Evolutionary conservation across 345 rosid species (phyloP).

Genomic region (Brassica napus): DNA sequence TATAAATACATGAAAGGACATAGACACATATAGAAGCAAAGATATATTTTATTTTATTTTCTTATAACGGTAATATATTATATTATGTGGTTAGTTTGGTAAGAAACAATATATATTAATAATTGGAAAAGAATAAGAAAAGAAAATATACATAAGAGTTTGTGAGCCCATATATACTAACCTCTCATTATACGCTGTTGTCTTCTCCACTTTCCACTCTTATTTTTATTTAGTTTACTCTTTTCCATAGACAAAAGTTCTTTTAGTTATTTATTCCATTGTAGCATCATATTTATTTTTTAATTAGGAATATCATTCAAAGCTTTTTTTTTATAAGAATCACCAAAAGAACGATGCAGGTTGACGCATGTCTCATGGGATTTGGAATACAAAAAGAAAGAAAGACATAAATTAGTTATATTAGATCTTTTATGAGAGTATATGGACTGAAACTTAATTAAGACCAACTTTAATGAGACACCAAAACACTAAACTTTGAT

Average conservation of each 20-base stretch:
- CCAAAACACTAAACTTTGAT: no score
- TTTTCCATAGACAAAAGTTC: background rate
- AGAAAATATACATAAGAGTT: constrained; percentile 42
- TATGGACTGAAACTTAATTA: no score
- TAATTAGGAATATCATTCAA: constrained; percentile 4
- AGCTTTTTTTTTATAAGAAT: background rate
- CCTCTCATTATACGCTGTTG: constrained; percentile 49
- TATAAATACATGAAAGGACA: constrained; percentile 39
- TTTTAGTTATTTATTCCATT: constrained; percentile 4
- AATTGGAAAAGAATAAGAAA: constrained; percentile 55
- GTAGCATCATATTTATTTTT: constrained; percentile 4
- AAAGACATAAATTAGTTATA: background rate
- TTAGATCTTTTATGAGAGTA: no score
- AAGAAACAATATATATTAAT: constrained; percentile 65
- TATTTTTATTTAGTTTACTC: background rate
- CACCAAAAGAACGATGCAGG: background rate
- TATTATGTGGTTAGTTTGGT: constrained; percentile 59
- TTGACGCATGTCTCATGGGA: constrained; percentile 5
- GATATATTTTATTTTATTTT: constrained; percentile 32
- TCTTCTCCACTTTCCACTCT: constrained; percentile 30
- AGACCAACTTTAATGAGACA: no score
- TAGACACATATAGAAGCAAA: constrained; percentile 34
- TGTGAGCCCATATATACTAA: constrained; percentile 54
- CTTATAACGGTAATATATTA: constrained; percentile 31
- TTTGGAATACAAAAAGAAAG: background rate